These are phyloP conservation scores for Phytophthora syringae DNA, from an alignment of 352 stramenopile genomes.

Conservation along the genomic window DNA sequence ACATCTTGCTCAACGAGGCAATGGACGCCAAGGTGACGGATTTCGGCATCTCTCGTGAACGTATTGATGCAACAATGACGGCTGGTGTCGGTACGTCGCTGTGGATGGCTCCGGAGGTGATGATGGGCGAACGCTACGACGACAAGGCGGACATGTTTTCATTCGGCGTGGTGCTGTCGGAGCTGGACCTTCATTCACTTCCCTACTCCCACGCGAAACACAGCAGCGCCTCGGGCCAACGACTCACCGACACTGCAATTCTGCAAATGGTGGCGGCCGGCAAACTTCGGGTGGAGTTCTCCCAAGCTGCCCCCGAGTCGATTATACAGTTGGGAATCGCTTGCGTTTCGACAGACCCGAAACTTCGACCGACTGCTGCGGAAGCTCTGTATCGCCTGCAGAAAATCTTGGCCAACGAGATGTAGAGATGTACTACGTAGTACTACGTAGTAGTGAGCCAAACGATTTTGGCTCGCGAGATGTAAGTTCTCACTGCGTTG, in stretches of 20 bases:
- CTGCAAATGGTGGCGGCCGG: slow-evolving; percentile 49
- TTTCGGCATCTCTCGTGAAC: too few relatives aligned
- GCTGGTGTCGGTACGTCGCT: too few relatives aligned
- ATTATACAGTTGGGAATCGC: slow-evolving; percentile 30
- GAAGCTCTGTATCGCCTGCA: slow-evolving; percentile 48
- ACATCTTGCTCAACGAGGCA: too few relatives aligned
- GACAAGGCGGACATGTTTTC: slow-evolving; percentile 51
- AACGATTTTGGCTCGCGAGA: too few relatives aligned
- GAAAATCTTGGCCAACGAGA: slow-evolving; percentile 27
- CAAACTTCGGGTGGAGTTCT: slow-evolving; percentile 43
- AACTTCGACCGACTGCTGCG: slow-evolving; percentile 36
- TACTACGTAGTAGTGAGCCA: slow-evolving; percentile 6
- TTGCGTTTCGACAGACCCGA: slow-evolving; percentile 40
- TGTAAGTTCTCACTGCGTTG: too few relatives aligned
- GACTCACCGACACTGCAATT: slow-evolving; percentile 39
- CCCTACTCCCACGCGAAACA: slow-evolving; percentile 34
- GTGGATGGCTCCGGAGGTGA: too few relatives aligned
- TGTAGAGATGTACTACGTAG: slow-evolving; percentile 11
- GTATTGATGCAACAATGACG: too few relatives aligned
- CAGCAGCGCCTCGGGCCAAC: slow-evolving; percentile 18
- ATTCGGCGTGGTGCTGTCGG: slow-evolving; percentile 44
- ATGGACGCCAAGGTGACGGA: too few relatives aligned
- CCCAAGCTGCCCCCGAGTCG: slow-evolving; percentile 11
- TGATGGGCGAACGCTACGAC: slow-evolving; percentile 40
- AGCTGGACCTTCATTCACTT: slow-evolving; percentile 33